phyloP scores from a whole-genome alignment of 1,284 basidiomycete genomes.

The Rhizoctonia solani region DNA sequence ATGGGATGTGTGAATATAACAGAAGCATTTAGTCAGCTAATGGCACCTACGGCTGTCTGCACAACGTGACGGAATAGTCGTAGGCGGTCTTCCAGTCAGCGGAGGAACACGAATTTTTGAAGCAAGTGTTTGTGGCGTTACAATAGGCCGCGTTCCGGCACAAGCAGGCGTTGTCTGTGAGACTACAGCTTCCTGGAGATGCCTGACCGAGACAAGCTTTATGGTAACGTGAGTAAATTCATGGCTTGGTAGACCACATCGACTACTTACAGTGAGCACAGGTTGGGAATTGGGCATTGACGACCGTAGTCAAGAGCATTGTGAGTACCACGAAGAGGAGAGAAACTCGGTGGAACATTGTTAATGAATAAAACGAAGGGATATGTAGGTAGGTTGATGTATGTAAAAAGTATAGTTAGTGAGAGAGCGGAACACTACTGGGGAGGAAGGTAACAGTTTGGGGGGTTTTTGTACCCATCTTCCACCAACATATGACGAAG shows the following conservation, averaged over 20 bases:
- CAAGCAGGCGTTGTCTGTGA: constrained; percentile 36
- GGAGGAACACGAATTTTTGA: constrained; percentile 6
- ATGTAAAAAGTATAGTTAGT: neutral
- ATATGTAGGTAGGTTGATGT: neutral
- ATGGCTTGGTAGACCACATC: neutral
- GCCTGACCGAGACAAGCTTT: constrained; percentile 13
- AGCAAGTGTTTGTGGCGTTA: constrained; percentile 33
- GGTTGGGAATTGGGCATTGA: constrained; percentile 8
- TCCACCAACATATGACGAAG: neutral
- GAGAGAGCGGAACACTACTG: constrained; percentile 5
- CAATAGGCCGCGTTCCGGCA: constrained; percentile 35
- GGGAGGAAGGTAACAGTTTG: neutral
- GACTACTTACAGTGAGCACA: constrained; percentile 22
- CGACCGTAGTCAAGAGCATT: neutral
- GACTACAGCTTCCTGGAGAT: constrained; percentile 16
- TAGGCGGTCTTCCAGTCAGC: constrained; percentile 27
- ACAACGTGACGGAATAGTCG: neutral
- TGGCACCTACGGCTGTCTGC: constrained; percentile 2
- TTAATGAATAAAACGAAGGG: neutral
- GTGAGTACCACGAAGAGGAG: constrained; percentile 7
- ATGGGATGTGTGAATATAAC: neutral
- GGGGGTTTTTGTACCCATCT: neutral
- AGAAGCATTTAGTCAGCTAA: neutral
- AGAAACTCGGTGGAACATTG: constrained; percentile 22
- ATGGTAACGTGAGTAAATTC: neutral